A percentile compares a stretch with the other conserved stretches of the same genome.
These are phyloP conservation scores for Fusarium xyrophilum DNA, from an alignment of 2,329 filamentous ascomycete species.

Conservation along the genomic window DNA sequence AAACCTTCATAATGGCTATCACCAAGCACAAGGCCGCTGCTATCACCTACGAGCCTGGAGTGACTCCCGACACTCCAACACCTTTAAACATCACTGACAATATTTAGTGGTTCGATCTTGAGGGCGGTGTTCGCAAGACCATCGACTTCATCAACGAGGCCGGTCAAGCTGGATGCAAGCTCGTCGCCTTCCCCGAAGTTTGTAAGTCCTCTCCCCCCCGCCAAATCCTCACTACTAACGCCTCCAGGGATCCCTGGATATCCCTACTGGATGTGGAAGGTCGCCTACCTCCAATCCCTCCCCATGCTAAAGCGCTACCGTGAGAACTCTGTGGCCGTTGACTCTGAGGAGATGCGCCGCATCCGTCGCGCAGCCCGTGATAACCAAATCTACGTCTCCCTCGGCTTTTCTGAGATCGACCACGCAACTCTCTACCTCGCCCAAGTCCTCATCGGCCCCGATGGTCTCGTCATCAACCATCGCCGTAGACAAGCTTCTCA, in stretches of 20 bases:
- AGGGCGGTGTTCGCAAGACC: conserved; percentile 62
- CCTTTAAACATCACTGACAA: conserved; percentile 1
- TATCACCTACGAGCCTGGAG: conserved; percentile 34
- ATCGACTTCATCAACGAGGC: conserved; percentile 64
- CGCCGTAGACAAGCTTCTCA: too few relatives aligned
- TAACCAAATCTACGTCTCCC: conserved; percentile 53
- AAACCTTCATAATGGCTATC: conserved; percentile 24
- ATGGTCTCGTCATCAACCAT: conserved; percentile 55
- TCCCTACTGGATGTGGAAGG: conserved; percentile 52
- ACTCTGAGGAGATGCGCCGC: conserved; percentile 53
- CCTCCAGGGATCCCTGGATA: conserved; percentile 58
- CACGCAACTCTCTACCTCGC: conserved; percentile 55
- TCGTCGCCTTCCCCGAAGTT: conserved; percentile 62
- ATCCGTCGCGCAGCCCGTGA: conserved; percentile 52
- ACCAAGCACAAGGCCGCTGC: conserved; percentile 39
- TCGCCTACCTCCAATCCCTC: conserved; percentile 43
- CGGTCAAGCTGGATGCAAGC: conserved; percentile 57
- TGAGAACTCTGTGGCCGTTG: conserved; percentile 49
- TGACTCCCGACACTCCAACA: background rate
- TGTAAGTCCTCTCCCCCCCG: conserved; percentile 35
- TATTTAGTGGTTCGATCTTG: conserved; percentile 62
- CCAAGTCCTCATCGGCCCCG: conserved; percentile 59
- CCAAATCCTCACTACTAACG: rapidly evolving
- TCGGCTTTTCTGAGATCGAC: conserved; percentile 59
- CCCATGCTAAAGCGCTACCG: conserved; percentile 46